Evolutionary conservation across 257 asterid species (phyloP).

Genomic region (Primulina tabacum): DNA sequence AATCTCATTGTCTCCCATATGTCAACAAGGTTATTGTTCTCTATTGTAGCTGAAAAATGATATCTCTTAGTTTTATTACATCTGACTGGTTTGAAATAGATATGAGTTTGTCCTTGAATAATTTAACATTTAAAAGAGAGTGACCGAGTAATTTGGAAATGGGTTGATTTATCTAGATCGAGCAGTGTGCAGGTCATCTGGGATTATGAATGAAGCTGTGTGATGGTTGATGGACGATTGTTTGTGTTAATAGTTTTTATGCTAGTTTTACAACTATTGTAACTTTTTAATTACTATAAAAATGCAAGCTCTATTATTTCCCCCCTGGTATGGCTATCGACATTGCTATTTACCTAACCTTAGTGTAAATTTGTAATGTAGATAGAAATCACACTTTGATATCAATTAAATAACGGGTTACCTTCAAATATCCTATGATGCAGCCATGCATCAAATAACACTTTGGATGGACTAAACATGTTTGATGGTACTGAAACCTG

Average conservation of each 20-base stretch:
- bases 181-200: not conserved
- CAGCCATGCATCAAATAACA: constrained; percentile 97
- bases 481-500: constrained; percentile 97
- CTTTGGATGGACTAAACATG: constrained; percentile 99
- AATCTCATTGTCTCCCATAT: not conserved
- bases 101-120: too few species aligned
- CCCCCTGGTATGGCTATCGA: not conserved
- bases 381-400: not conserved
- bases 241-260: not conserved
- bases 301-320: not conserved
- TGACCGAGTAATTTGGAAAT: not conserved
- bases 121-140: not conserved
- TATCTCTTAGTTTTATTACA: too few species aligned
- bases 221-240: not conserved
- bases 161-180: not conserved
- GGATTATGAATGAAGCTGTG: not conserved
- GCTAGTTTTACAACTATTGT: not conserved
- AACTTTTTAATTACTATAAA: not conserved
- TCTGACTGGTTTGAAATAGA: not conserved
- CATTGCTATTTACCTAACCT: not conserved
- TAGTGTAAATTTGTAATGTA: not conserved
- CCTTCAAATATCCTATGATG: constrained; percentile 25
- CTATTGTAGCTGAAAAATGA: not conserved
- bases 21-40: not conserved
- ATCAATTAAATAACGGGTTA: constrained; percentile 21